These are phyloP conservation scores for Talaromyces sp. DNA, from an alignment of 2,329 filamentous ascomycete species.

Conservation along the genomic window DNA sequence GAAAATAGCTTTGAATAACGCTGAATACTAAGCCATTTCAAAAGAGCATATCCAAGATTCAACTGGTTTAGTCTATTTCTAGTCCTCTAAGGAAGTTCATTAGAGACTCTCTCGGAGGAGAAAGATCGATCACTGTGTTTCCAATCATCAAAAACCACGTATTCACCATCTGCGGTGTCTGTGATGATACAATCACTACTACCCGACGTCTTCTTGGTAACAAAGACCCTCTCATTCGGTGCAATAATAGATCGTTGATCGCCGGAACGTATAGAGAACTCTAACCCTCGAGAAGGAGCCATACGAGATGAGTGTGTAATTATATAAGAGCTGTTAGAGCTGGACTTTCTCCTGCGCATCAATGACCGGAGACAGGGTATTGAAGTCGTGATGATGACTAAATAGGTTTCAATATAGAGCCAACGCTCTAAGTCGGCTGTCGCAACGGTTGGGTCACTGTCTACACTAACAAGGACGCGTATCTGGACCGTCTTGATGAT, in stretches of 20 bases:
- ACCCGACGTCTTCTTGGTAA: background rate
- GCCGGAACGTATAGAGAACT: background rate
- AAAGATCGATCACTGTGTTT: background rate
- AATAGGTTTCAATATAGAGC: constrained; percentile 29
- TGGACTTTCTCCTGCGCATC: constrained; percentile 7
- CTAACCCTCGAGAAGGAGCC: background rate
- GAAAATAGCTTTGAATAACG: background rate
- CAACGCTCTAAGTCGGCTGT: constrained; percentile 28
- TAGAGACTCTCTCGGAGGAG: background rate
- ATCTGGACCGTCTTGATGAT: constrained; percentile 27
- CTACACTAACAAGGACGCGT: constrained; percentile 13
- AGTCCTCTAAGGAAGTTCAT: background rate
- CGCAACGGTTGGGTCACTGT: constrained; percentile 23
- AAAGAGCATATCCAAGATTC: background rate
- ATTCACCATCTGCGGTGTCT: background rate
- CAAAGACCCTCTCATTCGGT: background rate
- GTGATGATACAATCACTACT: background rate
- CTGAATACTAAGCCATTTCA: background rate
- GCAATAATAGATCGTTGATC: background rate
- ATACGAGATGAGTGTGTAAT: background rate
- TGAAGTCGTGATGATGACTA: constrained; percentile 32
- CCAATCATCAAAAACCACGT: background rate
- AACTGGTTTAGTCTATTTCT: background rate
- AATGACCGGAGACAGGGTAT: constrained; percentile 30
- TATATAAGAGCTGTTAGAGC: background rate